Conservation (phyloP, 1,284 basidiomycete species). For the Phenoliferia sp. region DNA sequence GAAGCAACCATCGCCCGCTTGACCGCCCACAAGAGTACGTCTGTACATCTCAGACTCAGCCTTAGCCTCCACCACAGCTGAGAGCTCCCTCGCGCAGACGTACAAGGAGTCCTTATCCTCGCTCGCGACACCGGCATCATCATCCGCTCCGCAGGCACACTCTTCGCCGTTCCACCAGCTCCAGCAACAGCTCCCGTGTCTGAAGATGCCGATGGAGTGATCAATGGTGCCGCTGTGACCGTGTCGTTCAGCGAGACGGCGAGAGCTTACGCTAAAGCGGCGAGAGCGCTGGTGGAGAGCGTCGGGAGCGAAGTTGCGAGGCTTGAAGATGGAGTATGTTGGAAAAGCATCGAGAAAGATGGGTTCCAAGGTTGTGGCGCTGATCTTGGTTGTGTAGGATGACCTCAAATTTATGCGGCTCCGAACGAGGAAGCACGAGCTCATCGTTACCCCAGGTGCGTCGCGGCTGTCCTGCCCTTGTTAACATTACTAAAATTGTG, state of each 20-base stretch:
- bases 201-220: background rate
- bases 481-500: background rate
- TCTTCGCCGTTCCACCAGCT: slow-evolving; percentile 61
- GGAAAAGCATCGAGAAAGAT: slow-evolving; percentile 30
- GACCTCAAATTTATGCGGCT: slow-evolving; percentile 83
- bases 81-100: slow-evolving; percentile 39
- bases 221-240: background rate
- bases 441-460: slow-evolving; percentile 89
- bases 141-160: slow-evolving; percentile 72
- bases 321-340: slow-evolving; percentile 57
- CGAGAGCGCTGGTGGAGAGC: slow-evolving; percentile 59
- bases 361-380: slow-evolving; percentile 4
- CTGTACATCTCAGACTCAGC: background rate
- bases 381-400: slow-evolving; percentile 53
- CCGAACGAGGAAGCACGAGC: slow-evolving; percentile 81
- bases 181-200: background rate
- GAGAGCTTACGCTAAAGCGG: slow-evolving; percentile 18
- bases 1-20: background rate
- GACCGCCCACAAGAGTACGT: background rate
- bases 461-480: slow-evolving; percentile 17
- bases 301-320: slow-evolving; percentile 69
- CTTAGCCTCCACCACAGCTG: too few relatives aligned
- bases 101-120: slow-evolving; percentile 80
- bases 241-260: slow-evolving; percentile 13
- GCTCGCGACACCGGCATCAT: slow-evolving; percentile 51